Percentiles rank a stretch among this genome's conserved stretches.
Conservation (phyloP, 2,329 filamentous ascomycete species). For the Arachnomyces sp. region DNA sequence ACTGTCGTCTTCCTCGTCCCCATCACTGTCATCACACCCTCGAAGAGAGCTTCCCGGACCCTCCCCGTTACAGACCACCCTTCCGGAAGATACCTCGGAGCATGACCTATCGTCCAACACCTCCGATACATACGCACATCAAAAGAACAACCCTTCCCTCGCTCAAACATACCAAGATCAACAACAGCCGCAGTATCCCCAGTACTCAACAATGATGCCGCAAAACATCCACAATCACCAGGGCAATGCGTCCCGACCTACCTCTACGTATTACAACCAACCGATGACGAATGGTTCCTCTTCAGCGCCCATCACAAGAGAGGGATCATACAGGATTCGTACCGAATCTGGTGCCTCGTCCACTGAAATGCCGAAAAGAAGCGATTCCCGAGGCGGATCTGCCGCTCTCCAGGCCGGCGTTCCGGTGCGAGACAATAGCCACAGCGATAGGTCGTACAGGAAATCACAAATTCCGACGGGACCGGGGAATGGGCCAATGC, state of each 20-base stretch:
- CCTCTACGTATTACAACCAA: constrained; percentile 42
- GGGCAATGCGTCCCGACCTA: constrained; percentile 33
- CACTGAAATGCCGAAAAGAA: constrained; percentile 49
- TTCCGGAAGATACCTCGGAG: constrained; percentile 13
- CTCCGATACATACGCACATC: constrained; percentile 16
- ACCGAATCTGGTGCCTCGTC: constrained; percentile 54
- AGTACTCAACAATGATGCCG: constrained; percentile 37
- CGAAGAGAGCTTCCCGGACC: neutral
- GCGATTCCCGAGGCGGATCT: constrained; percentile 56
- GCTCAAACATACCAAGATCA: constrained; percentile 38
- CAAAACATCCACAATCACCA: constrained; percentile 33
- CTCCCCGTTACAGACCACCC: neutral
- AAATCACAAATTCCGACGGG: constrained; percentile 50
- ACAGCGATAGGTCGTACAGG: constrained; percentile 62
- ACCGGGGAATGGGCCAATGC: constrained; percentile 51
- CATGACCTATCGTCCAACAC: constrained; percentile 16
- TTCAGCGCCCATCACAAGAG: constrained; percentile 30
- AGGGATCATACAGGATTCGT: constrained; percentile 47
- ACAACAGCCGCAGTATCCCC: constrained; percentile 34
- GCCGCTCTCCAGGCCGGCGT: constrained; percentile 53
- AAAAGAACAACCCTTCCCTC: constrained; percentile 37
- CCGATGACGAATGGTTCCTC: constrained; percentile 34
- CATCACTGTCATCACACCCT: constrained; percentile 1
- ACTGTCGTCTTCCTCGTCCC: constrained; percentile 5
- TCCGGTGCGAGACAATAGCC: constrained; percentile 61